Evolutionary conservation across 2,329 filamentous ascomycete species (phyloP), one percentile per base, ranked within the genome.

Genomic region (Macrophomina pseudophaseolina): DNA sequence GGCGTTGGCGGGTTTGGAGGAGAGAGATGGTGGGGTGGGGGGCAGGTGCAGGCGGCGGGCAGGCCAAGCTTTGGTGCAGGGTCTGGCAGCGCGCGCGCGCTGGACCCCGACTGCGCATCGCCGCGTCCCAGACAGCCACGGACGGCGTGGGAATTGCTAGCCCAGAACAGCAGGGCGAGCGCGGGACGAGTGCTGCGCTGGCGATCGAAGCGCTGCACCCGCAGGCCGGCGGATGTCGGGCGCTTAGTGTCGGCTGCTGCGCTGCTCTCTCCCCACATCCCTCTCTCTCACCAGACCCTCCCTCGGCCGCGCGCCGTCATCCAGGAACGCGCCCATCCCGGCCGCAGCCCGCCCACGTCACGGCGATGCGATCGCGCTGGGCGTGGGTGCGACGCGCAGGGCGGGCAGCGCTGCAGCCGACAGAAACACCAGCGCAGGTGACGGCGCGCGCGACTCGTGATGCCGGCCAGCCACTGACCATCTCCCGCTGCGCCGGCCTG

Each of bases 281-380:
- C 23, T 23, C 23, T 23, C 23, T 23, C 23, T 23, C 23, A 23
- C 23, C 23, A 23, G 23, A 40, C 38, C 38, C 38, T 40, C 14
- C 38, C 38, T 8, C 38, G 38, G 38, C 38, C 14, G 40, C 56
- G 40, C 23, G 9, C 11, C 42, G 42, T 40, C 9, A 16, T 60
- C 30, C 56, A 60, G 58, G 58, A 33, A 62, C 58, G 42, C 14
- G 44, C 58, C 56, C 58, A 48, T 62, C 58, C 28, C 56, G 58
- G 42, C 44, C 33, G 11, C 11, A 6, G 7, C 30, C 18, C 14
- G 49, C 23, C 42, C 30, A 30, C 44, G 58, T 38, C 46, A 60
- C 49, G 16, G 42, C 5, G 40, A 7, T 23, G 56, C 40, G 18
- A 14, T 3, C 5, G n/a, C 38, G 18, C 12, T 2, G 53, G 14